Conservation (phyloP, 306 rosid species). For the Cicer chorassanicum region DNA sequence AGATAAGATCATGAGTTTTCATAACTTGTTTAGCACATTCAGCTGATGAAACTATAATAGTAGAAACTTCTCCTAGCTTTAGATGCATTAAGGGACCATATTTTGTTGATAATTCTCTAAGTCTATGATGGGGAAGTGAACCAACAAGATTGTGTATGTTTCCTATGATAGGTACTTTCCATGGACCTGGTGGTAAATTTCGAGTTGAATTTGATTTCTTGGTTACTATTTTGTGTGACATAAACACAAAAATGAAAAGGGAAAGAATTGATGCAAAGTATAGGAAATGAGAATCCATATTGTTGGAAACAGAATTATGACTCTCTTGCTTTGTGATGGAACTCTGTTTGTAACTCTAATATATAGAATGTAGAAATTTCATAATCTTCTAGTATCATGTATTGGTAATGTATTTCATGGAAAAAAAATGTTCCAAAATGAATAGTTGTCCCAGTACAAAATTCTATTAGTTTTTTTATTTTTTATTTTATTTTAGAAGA, state of each 20-base stretch:
- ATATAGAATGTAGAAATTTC: neutral
- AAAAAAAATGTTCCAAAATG: no score
- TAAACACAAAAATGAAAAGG: conserved; percentile 15
- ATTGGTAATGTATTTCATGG: no score
- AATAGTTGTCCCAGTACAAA: no score
- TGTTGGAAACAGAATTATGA: neutral
- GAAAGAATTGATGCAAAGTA: conserved; percentile 17
- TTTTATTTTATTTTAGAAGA: no score
- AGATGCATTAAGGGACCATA: conserved; percentile 58
- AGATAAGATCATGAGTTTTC: conserved; percentile 46
- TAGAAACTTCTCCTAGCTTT: conserved; percentile 49
- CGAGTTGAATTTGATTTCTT: conserved; percentile 31
- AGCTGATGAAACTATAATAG: conserved; percentile 52
- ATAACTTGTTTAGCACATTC: conserved; percentile 44
- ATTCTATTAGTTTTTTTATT: no score
- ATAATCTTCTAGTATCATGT: neutral
- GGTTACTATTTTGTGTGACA: conserved; percentile 11
- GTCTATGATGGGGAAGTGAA: conserved; percentile 43
- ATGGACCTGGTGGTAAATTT: conserved; percentile 57
- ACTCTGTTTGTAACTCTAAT: conserved; percentile 12
- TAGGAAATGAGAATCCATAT: conserved; percentile 38
- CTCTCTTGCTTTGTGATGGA: neutral
- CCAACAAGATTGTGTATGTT: conserved; percentile 42
- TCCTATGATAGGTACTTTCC: conserved; percentile 51
- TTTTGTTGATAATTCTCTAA: conserved; percentile 47